Evolutionary conservation across 202 grass and related monocot species (phyloP).

Genomic region (Cymbopogon flexuosus): DNA sequence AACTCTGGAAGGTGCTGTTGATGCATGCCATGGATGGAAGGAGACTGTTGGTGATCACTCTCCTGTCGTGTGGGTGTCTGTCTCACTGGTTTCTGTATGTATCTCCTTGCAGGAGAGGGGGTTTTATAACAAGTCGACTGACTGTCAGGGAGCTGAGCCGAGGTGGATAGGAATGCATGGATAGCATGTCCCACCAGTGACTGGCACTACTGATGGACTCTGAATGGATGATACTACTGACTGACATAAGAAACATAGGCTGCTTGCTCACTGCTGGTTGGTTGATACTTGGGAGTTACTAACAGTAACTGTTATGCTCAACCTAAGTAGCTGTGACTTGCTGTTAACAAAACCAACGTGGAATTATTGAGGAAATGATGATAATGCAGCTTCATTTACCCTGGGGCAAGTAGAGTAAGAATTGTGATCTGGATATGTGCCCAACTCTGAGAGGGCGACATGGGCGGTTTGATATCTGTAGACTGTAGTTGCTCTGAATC

Average conservation of each 20-base stretch:
- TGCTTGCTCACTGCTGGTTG: background rate
- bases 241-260: background rate
- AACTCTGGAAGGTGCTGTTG: constrained; percentile 38
- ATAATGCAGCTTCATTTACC: background rate
- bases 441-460: constrained; percentile 8
- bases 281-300: background rate
- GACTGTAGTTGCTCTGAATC: background rate
- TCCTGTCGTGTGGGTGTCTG: background rate
- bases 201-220: background rate
- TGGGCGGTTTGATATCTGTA: background rate
- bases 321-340: background rate
- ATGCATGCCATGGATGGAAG: constrained; percentile 42
- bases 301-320: background rate
- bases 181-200: constrained; percentile 25
- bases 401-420: background rate
- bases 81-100: background rate
- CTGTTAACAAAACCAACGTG: background rate
- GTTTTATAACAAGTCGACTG: constrained; percentile 29
- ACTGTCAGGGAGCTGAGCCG: background rate
- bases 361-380: background rate
- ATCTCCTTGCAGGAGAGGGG: background rate
- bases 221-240: too few species aligned
- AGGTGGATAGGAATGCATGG: constrained; percentile 32
- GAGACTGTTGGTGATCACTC: background rate
- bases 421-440: constrained; percentile 17